These are phyloP conservation scores for Theobroma grandiflorum DNA, from an alignment of 441 rosid species.

Conservation along the genomic window DNA sequence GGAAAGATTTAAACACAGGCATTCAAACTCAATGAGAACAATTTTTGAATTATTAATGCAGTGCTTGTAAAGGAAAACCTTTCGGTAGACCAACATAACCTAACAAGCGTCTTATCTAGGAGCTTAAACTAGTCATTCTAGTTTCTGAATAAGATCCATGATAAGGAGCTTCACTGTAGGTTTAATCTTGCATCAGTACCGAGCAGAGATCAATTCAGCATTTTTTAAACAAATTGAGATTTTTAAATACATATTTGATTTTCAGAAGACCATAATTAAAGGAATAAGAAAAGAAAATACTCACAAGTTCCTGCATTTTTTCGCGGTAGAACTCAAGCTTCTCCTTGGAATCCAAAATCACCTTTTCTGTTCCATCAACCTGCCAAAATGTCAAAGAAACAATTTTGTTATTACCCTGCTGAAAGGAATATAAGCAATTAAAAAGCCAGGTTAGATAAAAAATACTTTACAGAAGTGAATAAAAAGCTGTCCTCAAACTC, in stretches of 20 bases:
- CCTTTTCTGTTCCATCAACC: constrained; percentile 69
- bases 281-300: constrained; percentile 42
- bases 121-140: background rate
- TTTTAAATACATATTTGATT: background rate
- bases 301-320: constrained; percentile 98
- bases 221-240: background rate
- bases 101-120: constrained; percentile 1
- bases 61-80: background rate
- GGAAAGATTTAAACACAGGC: background rate
- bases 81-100: background rate
- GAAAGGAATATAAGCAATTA: constrained; percentile 17
- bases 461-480: constrained; percentile 1
- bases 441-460: constrained; percentile 18
- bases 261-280: constrained; percentile 22
- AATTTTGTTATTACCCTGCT: constrained; percentile 22
- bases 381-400: constrained; percentile 40
- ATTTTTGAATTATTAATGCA: background rate
- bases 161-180: background rate
- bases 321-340: constrained; percentile 91
- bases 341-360: constrained; percentile 88
- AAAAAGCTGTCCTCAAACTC: constrained; percentile 15
- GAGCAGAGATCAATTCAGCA: background rate
- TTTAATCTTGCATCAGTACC: background rate
- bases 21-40: background rate
- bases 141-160: background rate